Conservation (phyloP, 1,139 yeast genomes). For the Komagataea norvegica region DNA sequence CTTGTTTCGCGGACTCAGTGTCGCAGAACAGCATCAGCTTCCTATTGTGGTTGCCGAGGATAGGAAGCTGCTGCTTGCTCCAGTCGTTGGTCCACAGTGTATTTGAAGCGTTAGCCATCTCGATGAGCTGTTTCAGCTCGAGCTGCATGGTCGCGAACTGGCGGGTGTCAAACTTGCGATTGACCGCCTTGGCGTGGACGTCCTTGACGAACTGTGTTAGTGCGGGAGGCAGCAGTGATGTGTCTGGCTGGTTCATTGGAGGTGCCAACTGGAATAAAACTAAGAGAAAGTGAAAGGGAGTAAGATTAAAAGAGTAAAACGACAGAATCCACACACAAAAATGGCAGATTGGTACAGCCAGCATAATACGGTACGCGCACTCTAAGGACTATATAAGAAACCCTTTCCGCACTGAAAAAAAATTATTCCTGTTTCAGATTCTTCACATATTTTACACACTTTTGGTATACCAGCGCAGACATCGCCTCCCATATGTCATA, state of each 20-base stretch:
- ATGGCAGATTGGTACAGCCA: not conserved
- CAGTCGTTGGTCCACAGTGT: conserved; percentile 55
- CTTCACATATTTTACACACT: conserved; percentile 14
- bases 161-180: conserved; percentile 5
- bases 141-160: conserved; percentile 34
- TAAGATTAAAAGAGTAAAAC: not conserved
- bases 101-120: conserved; percentile 44
- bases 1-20: conserved; percentile 8
- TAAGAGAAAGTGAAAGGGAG: not conserved
- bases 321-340: conserved; percentile 3
- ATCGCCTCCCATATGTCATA: conserved; percentile 10
- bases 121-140: conserved; percentile 45
- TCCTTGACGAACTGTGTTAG: conserved; percentile 7
- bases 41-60: conserved; percentile 30
- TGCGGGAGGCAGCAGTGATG: conserved; percentile 6
- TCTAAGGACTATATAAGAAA: not conserved
- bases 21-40: conserved; percentile 20
- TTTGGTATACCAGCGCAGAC: conserved; percentile 19
- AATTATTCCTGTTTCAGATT: not conserved
- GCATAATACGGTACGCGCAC: not conserved
- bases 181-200: conserved; percentile 4
- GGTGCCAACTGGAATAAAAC: too few species aligned
- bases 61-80: conserved; percentile 51
- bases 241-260: conserved; percentile 5
- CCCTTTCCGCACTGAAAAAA: not conserved